phyloP scores from a whole-genome alignment of 768 basidiomycete genomes.

The Auriscalpium microsporum region DNA sequence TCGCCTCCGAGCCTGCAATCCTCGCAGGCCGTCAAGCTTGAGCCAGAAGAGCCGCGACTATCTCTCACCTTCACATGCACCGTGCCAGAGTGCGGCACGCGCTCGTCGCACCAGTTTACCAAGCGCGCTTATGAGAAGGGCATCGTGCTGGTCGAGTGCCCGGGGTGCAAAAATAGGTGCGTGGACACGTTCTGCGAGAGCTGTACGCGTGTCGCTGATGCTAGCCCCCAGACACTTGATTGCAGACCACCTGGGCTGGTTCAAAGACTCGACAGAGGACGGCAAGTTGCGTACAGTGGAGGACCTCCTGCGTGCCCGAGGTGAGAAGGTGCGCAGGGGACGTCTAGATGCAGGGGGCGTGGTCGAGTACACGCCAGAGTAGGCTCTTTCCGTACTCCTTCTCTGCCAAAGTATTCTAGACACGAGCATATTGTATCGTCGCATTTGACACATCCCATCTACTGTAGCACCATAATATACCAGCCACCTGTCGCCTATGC shows the following conservation, averaged over 20 bases:
- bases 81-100: constrained; percentile 57
- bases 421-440: background rate
- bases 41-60: constrained; percentile 49
- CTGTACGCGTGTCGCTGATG: background rate
- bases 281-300: constrained; percentile 76
- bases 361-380: constrained; percentile 37
- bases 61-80: constrained; percentile 85
- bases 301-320: constrained; percentile 67
- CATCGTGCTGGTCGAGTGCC: constrained; percentile 87
- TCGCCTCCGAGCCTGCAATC: background rate
- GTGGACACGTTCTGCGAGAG: constrained; percentile 16
- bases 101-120: constrained; percentile 85
- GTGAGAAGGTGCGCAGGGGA: constrained; percentile 55
- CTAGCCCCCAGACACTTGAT: constrained; percentile 56
- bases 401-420: background rate
- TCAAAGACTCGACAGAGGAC: constrained; percentile 69
- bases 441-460: background rate
- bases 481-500: background rate
- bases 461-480: background rate
- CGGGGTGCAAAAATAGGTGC: constrained; percentile 80
- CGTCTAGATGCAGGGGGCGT: constrained; percentile 39
- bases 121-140: constrained; percentile 80
- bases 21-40: constrained; percentile 20
- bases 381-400: background rate
- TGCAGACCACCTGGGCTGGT: constrained; percentile 90